Conservation (phyloP, 208 protist species). For the Acanthamoeba sp. region DNA sequence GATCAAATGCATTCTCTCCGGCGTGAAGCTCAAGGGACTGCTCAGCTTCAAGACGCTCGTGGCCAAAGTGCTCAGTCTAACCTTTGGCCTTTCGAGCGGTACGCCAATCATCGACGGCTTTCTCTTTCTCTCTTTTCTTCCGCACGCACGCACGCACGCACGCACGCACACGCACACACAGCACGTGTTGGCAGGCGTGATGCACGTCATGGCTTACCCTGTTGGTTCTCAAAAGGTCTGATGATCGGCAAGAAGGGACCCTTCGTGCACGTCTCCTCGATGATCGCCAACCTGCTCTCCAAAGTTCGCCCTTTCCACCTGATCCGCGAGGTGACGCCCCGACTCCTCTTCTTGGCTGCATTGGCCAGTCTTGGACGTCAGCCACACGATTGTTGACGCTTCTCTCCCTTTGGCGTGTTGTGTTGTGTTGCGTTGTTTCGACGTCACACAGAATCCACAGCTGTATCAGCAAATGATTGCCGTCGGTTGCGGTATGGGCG, state of each 20-base stretch:
- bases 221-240: conserved; percentile 70
- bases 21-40: conserved; percentile 36
- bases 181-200: no score
- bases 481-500: conserved; percentile 82
- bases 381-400: no score
- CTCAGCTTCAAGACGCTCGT: conserved; percentile 16
- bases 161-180: no score
- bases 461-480: conserved; percentile 81
- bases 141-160: no score
- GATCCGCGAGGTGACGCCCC: background rate
- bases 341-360: background rate
- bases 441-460: conserved; percentile 70
- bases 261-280: conserved; percentile 83
- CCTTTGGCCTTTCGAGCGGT: conserved; percentile 47
- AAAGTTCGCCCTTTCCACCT: conserved; percentile 71
- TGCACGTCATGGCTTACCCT: no score
- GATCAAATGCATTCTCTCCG: conserved; percentile 68
- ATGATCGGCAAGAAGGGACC: conserved; percentile 85
- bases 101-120: no score
- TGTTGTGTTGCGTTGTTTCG: no score
- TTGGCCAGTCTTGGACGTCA: background rate
- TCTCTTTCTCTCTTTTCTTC: background rate
- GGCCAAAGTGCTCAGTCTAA: conserved; percentile 58
- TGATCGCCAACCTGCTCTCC: conserved; percentile 76
- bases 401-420: no score